A percentile compares a stretch with the other conserved stretches of the same genome.
Conservation (phyloP, 2,329 filamentous ascomycete species). For the Phyllosticta citribraziliensis region DNA sequence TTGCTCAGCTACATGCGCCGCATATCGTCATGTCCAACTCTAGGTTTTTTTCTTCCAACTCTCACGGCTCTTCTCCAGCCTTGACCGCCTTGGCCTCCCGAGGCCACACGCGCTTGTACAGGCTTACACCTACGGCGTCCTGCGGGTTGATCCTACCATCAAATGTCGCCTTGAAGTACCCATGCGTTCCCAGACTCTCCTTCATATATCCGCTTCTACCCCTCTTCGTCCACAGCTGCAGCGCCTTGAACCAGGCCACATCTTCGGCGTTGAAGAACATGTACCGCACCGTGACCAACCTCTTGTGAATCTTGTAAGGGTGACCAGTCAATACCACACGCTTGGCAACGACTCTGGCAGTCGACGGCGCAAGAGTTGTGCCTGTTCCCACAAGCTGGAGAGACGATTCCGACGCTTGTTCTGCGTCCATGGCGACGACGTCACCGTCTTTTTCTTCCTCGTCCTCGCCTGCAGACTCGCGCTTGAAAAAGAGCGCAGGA, state of each 20-base stretch:
- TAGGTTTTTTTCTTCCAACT: background rate
- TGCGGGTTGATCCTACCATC: conserved; percentile 93
- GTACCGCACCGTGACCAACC: conserved; percentile 90
- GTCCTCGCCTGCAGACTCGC: conserved; percentile 32
- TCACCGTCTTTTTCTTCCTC: conserved; percentile 33
- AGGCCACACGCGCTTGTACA: conserved; percentile 51
- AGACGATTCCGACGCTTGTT: conserved; percentile 17
- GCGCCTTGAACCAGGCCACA: conserved; percentile 92
- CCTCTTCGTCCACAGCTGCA: conserved; percentile 87
- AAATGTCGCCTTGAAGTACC: conserved; percentile 99
- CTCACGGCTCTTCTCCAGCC: conserved; percentile 9
- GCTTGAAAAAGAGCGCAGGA: conserved; percentile 80
- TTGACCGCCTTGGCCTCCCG: conserved; percentile 48
- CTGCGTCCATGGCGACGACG: conserved; percentile 19
- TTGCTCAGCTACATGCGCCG: background rate
- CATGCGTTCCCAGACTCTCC: conserved; percentile 86
- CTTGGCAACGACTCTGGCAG: conserved; percentile 77
- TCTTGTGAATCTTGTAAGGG: conserved; percentile 98
- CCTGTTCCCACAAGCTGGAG: conserved; percentile 75
- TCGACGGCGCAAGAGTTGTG: conserved; percentile 69
- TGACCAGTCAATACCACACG: conserved; percentile 89
- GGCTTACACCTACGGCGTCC: conserved; percentile 80
- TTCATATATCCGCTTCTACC: conserved; percentile 87
- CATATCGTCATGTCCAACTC: conserved; percentile 2
- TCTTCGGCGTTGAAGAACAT: conserved; percentile 99